phyloP scores from a whole-genome alignment of 2,329 filamentous ascomycete species.

The Trichoderma pleuroti region DNA sequence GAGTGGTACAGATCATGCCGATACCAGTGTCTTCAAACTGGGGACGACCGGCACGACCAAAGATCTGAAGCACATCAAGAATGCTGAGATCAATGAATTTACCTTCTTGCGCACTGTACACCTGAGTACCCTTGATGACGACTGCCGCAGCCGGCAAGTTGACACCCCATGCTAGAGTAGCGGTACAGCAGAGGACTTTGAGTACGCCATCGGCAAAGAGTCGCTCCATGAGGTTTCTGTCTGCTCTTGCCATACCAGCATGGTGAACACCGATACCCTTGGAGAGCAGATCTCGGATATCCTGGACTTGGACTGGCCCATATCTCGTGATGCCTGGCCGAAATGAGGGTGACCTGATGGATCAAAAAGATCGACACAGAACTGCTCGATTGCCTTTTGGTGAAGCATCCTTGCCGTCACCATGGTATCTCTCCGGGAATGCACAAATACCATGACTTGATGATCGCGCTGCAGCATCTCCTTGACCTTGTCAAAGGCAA shows the following conservation, averaged over 20 bases:
- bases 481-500: slow-evolving; percentile 89
- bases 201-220: slow-evolving; percentile 89
- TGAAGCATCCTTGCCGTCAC: slow-evolving; percentile 80
- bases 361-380: slow-evolving; percentile 78
- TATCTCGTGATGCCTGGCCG: slow-evolving; percentile 73
- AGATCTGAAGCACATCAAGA: slow-evolving; percentile 94
- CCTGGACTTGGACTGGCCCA: slow-evolving; percentile 80
- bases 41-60: slow-evolving; percentile 93
- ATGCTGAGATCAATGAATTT: slow-evolving; percentile 97
- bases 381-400: slow-evolving; percentile 80
- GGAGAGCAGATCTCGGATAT: slow-evolving; percentile 81
- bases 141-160: slow-evolving; percentile 96
- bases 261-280: slow-evolving; percentile 96
- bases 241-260: slow-evolving; percentile 90
- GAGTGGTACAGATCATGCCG: slow-evolving; percentile 94
- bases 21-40: slow-evolving; percentile 98
- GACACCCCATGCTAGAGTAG: slow-evolving; percentile 96
- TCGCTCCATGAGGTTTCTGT: slow-evolving; percentile 92
- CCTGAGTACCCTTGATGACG: slow-evolving; percentile 94
- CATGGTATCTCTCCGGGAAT: slow-evolving; percentile 91
- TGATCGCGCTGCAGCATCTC: slow-evolving; percentile 91
- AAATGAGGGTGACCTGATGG: slow-evolving; percentile 75
- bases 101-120: slow-evolving; percentile 94
- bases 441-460: slow-evolving; percentile 99
- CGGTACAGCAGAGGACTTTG: slow-evolving; percentile 96